Evolutionary conservation across 1,139 yeast genomes (phyloP), one percentile per base, ranked within the genome.

Genomic region (Candida sp.): DNA sequence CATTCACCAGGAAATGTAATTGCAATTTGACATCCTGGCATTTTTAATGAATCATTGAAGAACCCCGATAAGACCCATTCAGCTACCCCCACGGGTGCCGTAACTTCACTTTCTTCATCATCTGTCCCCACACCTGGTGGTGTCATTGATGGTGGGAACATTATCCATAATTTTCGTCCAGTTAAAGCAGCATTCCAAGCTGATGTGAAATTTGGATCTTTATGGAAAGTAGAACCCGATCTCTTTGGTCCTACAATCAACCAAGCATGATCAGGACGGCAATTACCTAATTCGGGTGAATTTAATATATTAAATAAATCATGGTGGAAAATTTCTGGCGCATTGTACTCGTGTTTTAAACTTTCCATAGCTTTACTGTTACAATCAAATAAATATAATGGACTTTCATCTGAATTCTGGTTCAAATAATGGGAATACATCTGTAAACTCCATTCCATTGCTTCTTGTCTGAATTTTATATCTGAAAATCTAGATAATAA

Each of bases 221-320:
- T 89, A 61, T 90, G 97, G 62, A 89, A 90, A 0, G 95, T 86
- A 0, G 95, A 87, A 0, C 97, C 97, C 15, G 90, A 82, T 41
- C 95, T 64, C 22, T 68, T 70, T 1, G 95, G 89, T 0, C 97
- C 97, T 12, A 87, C 76, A 38, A 90, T 90, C 33, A 90, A 69
- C 97, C 97, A 90, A 8, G 95, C 80, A 60, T 86, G 86, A 61
- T 90, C 96, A 0, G 97, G 97, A 43, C 97, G 74, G 50, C 87
- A 83, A 38, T 69, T 46, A 47, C 56, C 42, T 32, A 48, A 45
- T 27, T 47, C 45, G 19, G 38, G 29, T 46, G 66, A 56, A 47
- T 73, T 60, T 53, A 79, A 68, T 12, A 68, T 54, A 35, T 64
- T 68, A 61, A 80, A 75, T 45, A 76, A 64, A 54, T 83, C 89